These are phyloP conservation scores for Picea glauca DNA, from an alignment of 75 land plant genomes.

Conservation along the genomic window DNA sequence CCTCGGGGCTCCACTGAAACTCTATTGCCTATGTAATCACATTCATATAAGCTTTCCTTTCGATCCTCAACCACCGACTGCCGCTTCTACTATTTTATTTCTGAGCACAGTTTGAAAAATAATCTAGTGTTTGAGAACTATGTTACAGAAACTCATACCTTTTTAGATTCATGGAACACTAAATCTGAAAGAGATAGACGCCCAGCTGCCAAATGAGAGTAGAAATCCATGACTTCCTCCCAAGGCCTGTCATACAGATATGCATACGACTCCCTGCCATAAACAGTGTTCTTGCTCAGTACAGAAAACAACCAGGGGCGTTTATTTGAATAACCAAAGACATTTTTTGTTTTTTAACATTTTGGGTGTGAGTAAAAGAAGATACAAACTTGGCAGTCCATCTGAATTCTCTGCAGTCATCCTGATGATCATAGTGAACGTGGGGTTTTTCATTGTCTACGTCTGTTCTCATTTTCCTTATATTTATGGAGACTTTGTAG, in stretches of 20 bases:
- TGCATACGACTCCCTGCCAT: constrained; percentile 45
- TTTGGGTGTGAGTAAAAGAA: background rate
- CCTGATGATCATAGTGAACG: constrained; percentile 56
- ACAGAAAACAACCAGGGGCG: background rate
- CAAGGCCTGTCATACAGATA: constrained; percentile 56
- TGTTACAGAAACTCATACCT: background rate
- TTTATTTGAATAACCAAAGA: background rate
- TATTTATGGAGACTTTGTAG: too few species aligned
- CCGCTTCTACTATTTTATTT: background rate
- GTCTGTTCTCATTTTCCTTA: too few species aligned
- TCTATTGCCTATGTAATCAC: too few species aligned
- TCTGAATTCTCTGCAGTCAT: constrained; percentile 27
- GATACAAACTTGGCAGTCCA: constrained; percentile 54
- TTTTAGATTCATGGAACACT: background rate
- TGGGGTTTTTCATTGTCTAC: constrained; percentile 17
- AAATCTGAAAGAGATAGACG: constrained; percentile 21
- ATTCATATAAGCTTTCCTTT: too few species aligned
- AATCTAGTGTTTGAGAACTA: too few species aligned
- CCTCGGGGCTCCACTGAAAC: too few species aligned
- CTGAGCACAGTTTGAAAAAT: background rate
- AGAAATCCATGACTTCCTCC: constrained; percentile 54
- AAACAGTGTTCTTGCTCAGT: background rate
- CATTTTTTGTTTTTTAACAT: too few species aligned
- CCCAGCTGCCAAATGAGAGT: constrained; percentile 42
- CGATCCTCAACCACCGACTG: too few species aligned